These are phyloP conservation scores for Kalmusia sp. DNA, from an alignment of 2,329 filamentous ascomycete species.

Conservation along the genomic window DNA sequence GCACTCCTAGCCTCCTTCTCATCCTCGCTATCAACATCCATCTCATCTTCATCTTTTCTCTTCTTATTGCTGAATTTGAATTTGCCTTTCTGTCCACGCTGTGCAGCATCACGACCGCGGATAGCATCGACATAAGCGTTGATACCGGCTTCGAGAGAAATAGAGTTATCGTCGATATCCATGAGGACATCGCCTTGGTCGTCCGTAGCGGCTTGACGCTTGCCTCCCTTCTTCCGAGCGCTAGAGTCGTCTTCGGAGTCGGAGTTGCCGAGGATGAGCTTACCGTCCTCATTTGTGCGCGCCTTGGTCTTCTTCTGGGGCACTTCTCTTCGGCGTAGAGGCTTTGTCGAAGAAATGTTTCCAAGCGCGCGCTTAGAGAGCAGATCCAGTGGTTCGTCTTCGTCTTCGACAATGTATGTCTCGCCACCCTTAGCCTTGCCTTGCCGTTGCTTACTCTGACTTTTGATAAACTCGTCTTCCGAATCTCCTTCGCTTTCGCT, in stretches of 20 bases:
- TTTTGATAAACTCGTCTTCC: conserved; percentile 46
- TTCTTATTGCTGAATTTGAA: conserved; percentile 65
- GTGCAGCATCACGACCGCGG: conserved; percentile 64
- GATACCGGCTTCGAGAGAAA: conserved; percentile 58
- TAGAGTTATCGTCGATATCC: conserved; percentile 61
- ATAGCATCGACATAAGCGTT: conserved; percentile 69
- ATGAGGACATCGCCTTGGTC: conserved; percentile 61
- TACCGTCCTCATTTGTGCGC: conserved; percentile 73
- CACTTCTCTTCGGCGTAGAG: conserved; percentile 67
- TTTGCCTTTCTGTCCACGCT: conserved; percentile 65
- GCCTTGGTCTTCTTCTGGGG: conserved; percentile 51
- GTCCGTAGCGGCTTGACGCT: conserved; percentile 38
- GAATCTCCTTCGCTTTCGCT: conserved; percentile 61
- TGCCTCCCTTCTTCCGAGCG: conserved; percentile 41
- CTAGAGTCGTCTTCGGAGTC: conserved; percentile 53
- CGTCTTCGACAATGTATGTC: conserved; percentile 91
- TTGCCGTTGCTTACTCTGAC: conserved; percentile 32
- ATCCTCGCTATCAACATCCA: conserved; percentile 52
- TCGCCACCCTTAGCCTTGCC: conserved; percentile 58
- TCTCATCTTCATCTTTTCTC: conserved; percentile 52
- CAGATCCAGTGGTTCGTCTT: conserved; percentile 93
- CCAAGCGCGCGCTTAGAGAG: conserved; percentile 88
- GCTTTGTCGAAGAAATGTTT: conserved; percentile 91
- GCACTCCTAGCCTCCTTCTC: conserved; percentile 45
- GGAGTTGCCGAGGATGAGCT: conserved; percentile 72